A percentile compares a stretch with the other conserved stretches of the same genome.
These are phyloP conservation scores for Alloascoidea africana DNA, from an alignment of 805 yeast genomes.

Conservation along the genomic window DNA sequence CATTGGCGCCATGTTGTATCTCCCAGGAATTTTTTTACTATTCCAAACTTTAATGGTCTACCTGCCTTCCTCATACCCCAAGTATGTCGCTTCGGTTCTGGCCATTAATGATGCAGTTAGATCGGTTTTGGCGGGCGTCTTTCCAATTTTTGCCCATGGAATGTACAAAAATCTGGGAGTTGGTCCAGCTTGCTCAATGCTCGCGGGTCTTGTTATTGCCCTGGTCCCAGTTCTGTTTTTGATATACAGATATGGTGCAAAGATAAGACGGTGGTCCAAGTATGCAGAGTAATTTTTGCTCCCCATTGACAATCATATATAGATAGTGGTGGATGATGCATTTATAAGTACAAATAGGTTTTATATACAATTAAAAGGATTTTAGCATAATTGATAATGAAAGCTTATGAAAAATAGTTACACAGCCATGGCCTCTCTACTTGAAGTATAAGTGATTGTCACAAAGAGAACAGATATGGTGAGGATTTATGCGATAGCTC, in stretches of 20 bases:
- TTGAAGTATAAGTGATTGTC: too few species aligned
- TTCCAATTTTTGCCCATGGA: constrained; percentile 49
- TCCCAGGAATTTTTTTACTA: constrained; percentile 24
- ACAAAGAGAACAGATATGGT: too few species aligned
- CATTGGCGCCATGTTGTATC: constrained; percentile 26
- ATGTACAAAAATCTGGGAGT: constrained; percentile 27
- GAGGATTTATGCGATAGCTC: too few species aligned
- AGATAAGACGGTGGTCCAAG: constrained; percentile 34
- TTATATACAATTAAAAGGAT: too few species aligned
- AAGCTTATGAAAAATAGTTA: too few species aligned
- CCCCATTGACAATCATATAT: too few species aligned
- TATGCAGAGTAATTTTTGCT: constrained; percentile 20
- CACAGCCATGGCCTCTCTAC: too few species aligned
- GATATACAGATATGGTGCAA: constrained; percentile 33
- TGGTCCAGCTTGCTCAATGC: neutral
- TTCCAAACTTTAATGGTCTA: constrained; percentile 40
- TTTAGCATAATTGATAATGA: too few species aligned
- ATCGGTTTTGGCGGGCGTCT: constrained; percentile 36
- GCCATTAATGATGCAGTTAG: constrained; percentile 42
- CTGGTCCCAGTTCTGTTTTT: constrained; percentile 42
- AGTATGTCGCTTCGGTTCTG: constrained; percentile 40
- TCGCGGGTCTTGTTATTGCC: constrained; percentile 27
- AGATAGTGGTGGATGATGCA: too few species aligned
- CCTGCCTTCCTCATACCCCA: constrained; percentile 30
- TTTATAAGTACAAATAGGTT: too few species aligned